Evolutionary conservation across 2,329 filamentous ascomycete genomes (phyloP).

Genomic region (Penicillium corylophilum): DNA sequence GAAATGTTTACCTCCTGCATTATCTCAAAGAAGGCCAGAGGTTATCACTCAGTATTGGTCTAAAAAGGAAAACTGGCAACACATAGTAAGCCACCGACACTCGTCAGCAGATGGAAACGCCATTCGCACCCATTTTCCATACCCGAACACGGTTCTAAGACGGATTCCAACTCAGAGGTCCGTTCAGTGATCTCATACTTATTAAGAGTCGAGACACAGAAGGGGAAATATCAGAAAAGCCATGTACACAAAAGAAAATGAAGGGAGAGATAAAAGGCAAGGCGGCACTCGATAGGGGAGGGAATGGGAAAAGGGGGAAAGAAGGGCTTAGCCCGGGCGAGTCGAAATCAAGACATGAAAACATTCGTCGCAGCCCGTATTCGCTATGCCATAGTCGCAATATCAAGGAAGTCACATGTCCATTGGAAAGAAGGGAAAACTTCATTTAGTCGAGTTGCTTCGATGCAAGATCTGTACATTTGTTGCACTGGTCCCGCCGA

Average conservation of each 20-base stretch:
- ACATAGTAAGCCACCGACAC: conserved; percentile 31
- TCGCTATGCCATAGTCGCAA: conserved; percentile 40
- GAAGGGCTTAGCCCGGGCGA: conserved; percentile 22
- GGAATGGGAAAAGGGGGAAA: conserved; percentile 17
- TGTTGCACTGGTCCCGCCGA: conserved; percentile 35
- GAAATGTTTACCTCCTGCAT: neutral
- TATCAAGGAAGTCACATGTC: conserved; percentile 25
- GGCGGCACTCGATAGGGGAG: conserved; percentile 16
- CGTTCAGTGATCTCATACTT: conserved; percentile 28
- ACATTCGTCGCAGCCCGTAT: conserved; percentile 37
- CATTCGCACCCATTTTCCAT: conserved; percentile 45
- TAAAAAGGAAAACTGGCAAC: conserved; percentile 29
- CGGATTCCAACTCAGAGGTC: conserved; percentile 36
- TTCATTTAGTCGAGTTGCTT: conserved; percentile 45
- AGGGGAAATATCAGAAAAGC: conserved; percentile 39
- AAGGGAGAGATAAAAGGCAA: conserved; percentile 23
- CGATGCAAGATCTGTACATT: conserved; percentile 39
- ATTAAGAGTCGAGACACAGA: conserved; percentile 26
- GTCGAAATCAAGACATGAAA: conserved; percentile 28
- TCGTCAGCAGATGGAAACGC: conserved; percentile 39
- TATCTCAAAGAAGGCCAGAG: conserved; percentile 20
- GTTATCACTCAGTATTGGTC: conserved; percentile 33
- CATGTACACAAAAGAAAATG: conserved; percentile 43
- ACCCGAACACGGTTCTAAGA: conserved; percentile 46
- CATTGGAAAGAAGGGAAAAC: conserved; percentile 13